Base-by-base conservation (phyloP, 1,284 basidiomycete species). In the Austropuccinia psidii region DNA sequence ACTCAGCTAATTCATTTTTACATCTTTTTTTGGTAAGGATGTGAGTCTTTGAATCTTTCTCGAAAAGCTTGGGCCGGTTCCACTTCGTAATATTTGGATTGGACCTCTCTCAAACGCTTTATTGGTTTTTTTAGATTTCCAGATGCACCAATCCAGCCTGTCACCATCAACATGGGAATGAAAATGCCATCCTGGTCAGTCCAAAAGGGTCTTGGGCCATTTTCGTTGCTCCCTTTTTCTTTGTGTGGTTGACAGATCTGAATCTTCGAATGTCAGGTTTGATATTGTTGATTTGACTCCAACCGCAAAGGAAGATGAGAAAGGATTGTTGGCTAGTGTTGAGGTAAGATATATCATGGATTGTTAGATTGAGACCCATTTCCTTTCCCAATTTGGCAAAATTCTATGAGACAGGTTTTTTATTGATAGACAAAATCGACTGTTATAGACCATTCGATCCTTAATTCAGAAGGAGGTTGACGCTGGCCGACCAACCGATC, bases 141-240 rank as follows among this genome's bases (percentile, higher is more conserved):
- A 4, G 43, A 70, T 41, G 67, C 67, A 33, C 67, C 67, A 4
- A 33, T 70, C 37, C 54, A 70, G 49, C 67, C 67, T 9, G 67
- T 70, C n/a, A 47, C 52, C 11, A 24, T 70, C 15, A 70, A 70
- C 41, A 54, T 52, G 33, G 67, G 67, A 11, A 35, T 58, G 24
- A 54, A 58, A 31, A 70, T 70, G 67, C 67, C 54, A 27, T 70
- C 67, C 11, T 70, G 67, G 67, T 70, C 21, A 60, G 67, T 17
- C 33, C 5, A 1, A 29, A 19, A 17, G 17, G 2, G n/a, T n/a
- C n/a, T n/a, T n/a, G n/a, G n/a, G n/a, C n/a, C n/a, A n/a, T n/a
- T 61, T 21, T 43, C 35, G 17, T 11, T 45, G 11, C 41, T 45
- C 41, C n/a, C 41, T 45, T n/a, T 45, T n/a, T 45, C 41, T 45